Percentiles rank a stretch among this genome's conserved stretches.
Evolutionary conservation across 73 alveolate genomes (phyloP).

Genomic region (Urostyla sp.): DNA sequence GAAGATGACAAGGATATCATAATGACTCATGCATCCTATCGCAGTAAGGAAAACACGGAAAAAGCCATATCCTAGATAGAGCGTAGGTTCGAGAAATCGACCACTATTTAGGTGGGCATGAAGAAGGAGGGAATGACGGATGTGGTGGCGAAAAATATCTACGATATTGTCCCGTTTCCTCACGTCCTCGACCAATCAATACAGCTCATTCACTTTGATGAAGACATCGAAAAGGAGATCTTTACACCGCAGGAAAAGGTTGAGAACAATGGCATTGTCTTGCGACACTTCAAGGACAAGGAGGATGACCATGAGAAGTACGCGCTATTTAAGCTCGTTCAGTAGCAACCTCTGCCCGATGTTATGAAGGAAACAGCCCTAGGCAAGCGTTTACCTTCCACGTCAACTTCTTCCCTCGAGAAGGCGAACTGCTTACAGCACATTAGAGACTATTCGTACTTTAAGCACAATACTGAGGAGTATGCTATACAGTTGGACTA

Average conservation of each 20-base stretch:
- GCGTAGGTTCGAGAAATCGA: conserved; percentile 21
- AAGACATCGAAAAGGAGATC: conserved; percentile 11
- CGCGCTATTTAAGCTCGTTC: conserved; percentile 11
- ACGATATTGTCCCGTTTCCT: conserved; percentile 19
- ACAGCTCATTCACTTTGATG: conserved; percentile 32
- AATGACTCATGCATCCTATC: background rate
- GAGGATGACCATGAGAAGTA: conserved; percentile 14
- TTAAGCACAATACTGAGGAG: conserved; percentile 1
- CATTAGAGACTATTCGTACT: conserved; percentile 19
- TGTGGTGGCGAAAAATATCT: conserved; percentile 19
- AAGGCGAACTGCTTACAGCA: conserved; percentile 27
- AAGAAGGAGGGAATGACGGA: conserved; percentile 26
- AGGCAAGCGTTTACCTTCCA: conserved; percentile 5
- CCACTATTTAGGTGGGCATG: conserved; percentile 8
- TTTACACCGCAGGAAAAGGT: background rate
- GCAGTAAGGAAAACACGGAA: conserved; percentile 16
- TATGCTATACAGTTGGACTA: background rate
- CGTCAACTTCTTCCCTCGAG: background rate
- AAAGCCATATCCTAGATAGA: conserved; percentile 5
- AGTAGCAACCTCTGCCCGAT: background rate
- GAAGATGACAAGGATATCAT: background rate
- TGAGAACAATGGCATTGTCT: conserved; percentile 9
- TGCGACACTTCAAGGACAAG: conserved; percentile 1
- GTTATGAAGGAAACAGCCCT: background rate
- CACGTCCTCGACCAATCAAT: background rate